A percentile compares a stretch with the other conserved stretches of the same genome.
Conservation (phyloP, 2,329 filamentous ascomycete genomes). For the Grosmannia clavigera region DNA sequence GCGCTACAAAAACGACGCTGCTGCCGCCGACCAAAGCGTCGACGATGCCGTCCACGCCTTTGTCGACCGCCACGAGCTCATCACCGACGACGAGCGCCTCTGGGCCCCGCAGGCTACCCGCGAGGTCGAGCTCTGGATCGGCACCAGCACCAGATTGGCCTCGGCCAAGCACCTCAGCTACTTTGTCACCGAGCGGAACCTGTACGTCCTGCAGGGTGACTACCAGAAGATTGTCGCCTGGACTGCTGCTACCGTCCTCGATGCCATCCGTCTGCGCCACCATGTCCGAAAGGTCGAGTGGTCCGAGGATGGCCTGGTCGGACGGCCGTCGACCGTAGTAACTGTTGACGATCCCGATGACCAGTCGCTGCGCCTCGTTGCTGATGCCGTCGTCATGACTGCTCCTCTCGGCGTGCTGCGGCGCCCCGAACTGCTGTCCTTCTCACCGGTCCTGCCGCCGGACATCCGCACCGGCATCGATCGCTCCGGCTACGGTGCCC, state of each 20-base stretch:
- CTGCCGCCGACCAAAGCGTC: too few species aligned
- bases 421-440: neutral
- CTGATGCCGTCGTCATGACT: conserved; percentile 1
- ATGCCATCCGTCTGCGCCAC: conserved; percentile 1
- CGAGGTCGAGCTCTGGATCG: too few species aligned
- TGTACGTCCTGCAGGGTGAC: conserved; percentile 1
- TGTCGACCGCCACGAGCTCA: too few species aligned
- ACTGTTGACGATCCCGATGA: neutral
- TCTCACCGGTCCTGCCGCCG: neutral
- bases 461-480: neutral
- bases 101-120: too few species aligned
- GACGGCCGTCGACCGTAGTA: neutral
- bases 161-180: conserved; percentile 4
- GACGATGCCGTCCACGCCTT: too few species aligned
- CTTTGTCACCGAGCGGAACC: conserved; percentile 1
- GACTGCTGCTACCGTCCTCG: neutral
- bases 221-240: conserved; percentile 2
- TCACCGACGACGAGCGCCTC: too few species aligned
- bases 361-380: neutral
- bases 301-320: neutral
- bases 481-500: neutral
- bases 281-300: conserved; percentile 1
- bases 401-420: conserved; percentile 1
- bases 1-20: too few species aligned
- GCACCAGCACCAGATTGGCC: neutral